Conservation (phyloP, 495 filamentous ascomycete species). For the Astrothelium macrocarpum region DNA sequence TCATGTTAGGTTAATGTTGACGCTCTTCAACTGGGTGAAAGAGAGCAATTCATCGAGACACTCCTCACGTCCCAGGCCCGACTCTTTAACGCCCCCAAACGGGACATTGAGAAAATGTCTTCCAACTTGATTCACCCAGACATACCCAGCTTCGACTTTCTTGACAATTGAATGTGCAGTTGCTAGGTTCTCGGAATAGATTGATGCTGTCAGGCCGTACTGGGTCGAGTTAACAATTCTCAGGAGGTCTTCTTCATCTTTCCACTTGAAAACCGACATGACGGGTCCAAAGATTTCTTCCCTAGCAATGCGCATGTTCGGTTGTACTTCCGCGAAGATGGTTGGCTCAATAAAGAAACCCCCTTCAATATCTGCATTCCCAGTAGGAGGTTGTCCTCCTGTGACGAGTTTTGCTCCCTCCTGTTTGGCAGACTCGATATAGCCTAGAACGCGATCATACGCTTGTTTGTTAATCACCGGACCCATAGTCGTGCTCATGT, state of each 20-base stretch:
- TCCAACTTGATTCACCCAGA: slow-evolving; percentile 66
- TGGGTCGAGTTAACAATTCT: slow-evolving; percentile 12
- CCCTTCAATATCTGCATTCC: slow-evolving; percentile 22
- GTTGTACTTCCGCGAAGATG: slow-evolving; percentile 36
- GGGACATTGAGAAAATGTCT: slow-evolving; percentile 45
- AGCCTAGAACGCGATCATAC: slow-evolving; percentile 74
- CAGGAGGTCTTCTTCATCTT: slow-evolving; percentile 14
- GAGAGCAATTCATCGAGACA: slow-evolving; percentile 16
- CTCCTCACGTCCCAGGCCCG: slow-evolving; percentile 72
- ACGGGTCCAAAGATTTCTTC: slow-evolving; percentile 45
- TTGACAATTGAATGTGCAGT: slow-evolving; percentile 72
- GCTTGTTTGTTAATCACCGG: slow-evolving; percentile 83
- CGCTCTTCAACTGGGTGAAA: slow-evolving; percentile 18
- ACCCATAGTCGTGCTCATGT: slow-evolving; percentile 76
- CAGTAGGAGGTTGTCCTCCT: slow-evolving; percentile 49
- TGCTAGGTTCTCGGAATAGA: slow-evolving; percentile 74
- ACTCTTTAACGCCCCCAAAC: slow-evolving; percentile 91
- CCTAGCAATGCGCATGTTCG: slow-evolving; percentile 32
- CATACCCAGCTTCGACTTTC: slow-evolving; percentile 83
- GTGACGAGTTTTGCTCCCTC: slow-evolving; percentile 74
- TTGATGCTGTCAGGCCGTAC: slow-evolving; percentile 16
- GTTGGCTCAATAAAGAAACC: slow-evolving; percentile 44
- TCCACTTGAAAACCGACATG: slow-evolving; percentile 30
- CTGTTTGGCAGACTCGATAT: slow-evolving; percentile 69
- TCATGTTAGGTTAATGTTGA: slow-evolving; percentile 10